Base-by-base conservation (phyloP, 2,329 filamentous ascomycete genomes). In the Exophiala viscosa region DNA sequence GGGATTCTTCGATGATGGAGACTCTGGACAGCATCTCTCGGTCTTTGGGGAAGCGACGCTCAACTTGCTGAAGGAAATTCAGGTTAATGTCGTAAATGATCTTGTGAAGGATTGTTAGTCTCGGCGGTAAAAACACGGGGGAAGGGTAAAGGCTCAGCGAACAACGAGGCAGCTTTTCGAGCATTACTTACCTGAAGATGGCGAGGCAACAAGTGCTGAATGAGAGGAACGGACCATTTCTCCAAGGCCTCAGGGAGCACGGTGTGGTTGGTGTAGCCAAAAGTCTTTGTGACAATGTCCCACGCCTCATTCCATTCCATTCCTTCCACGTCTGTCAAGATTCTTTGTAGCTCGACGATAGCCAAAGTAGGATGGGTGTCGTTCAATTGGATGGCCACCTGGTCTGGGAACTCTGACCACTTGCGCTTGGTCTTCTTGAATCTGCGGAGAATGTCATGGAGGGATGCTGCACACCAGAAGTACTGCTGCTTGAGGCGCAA, bases 61-160 rank as follows among this genome's bases (percentile, higher is more conserved):
- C 93, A 13, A 99, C 92, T 15, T 73, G 78, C 67, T 97, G 92
- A 42, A 99, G 73, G 81, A 99, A 99, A 70, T 84, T 87, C 41
- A 97, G 74, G 73, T 99, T 99, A 77, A 99, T 95, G 64, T 99
- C 93, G 71, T 95, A 97, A 66, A 97, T 97, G 67, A 97, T 96
- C 47, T 55, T 47, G 28, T 9, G 28, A 44, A 23, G 20, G 6
- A 6, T 23, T 23, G 20, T 23, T 23, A 23, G 20, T 23, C 3
- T 23, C 20, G 20, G 20, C 3, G 6, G 6, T 23, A 23, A 23
- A 23, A 6, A 3, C 3, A 6, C 3, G 20, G 36, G 36, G 9
- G 14, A 39, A n/a, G n/a, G 9, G n/a, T 14, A 31, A 10, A 38
- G 10, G 8, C n/a, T 23, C 43, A 47, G 3, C 35, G 34, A 45